Evolutionary conservation across 1,284 basidiomycete species (phyloP).

Genomic region (Ganoderma boninense): DNA sequence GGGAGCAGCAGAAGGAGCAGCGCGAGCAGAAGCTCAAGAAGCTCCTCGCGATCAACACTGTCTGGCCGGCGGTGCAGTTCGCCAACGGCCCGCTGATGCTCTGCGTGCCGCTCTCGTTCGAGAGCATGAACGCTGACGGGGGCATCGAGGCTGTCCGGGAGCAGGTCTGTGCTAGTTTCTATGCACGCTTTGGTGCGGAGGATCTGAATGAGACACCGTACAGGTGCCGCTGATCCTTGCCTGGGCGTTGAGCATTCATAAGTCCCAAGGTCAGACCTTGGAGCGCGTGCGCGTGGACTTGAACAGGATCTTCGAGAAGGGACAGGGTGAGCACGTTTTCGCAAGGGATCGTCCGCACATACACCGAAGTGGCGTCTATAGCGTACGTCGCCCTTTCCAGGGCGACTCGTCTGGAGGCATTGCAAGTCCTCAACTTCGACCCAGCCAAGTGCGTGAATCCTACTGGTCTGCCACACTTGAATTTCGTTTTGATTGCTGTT

Average conservation of each 20-base stretch:
- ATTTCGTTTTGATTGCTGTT: background rate
- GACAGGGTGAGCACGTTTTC: slow-evolving; percentile 59
- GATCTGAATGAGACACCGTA: background rate
- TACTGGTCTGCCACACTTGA: slow-evolving; percentile 35
- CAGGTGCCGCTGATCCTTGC: slow-evolving; percentile 82
- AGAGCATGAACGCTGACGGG: slow-evolving; percentile 62
- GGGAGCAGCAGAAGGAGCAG: slow-evolving; percentile 10
- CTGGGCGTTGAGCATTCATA: slow-evolving; percentile 88
- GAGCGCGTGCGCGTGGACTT: slow-evolving; percentile 81
- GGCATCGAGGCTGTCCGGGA: slow-evolving; percentile 59
- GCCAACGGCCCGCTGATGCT: slow-evolving; percentile 52
- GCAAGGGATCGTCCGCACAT: background rate
- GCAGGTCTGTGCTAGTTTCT: slow-evolving; percentile 48
- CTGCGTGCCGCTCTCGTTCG: slow-evolving; percentile 63
- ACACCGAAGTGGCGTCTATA: slow-evolving; percentile 34
- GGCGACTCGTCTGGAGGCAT: slow-evolving; percentile 68
- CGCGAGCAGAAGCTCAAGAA: slow-evolving; percentile 23
- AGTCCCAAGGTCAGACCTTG: slow-evolving; percentile 87
- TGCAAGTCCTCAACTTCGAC: slow-evolving; percentile 71
- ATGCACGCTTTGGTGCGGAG: background rate
- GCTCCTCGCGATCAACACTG: slow-evolving; percentile 17
- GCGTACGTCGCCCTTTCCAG: slow-evolving; percentile 77
- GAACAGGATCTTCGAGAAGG: slow-evolving; percentile 78
- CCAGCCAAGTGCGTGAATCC: slow-evolving; percentile 51
- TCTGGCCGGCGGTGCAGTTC: slow-evolving; percentile 69